Conservation (phyloP, 2,329 filamentous ascomycete species). For the Lachnellula willkommii region DNA sequence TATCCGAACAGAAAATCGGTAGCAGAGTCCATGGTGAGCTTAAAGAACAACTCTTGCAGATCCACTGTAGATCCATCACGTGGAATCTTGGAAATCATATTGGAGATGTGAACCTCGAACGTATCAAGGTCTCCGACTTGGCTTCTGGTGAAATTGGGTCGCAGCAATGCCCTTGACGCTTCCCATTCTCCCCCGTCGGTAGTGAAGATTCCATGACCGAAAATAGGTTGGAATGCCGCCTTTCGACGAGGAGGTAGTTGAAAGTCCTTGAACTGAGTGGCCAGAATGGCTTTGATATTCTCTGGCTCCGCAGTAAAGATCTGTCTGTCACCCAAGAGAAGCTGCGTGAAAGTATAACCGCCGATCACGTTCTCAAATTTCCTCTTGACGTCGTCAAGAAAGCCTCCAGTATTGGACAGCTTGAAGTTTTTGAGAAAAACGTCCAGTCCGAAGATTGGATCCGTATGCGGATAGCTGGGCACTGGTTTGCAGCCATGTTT, state of each 20-base stretch:
- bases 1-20: background rate
- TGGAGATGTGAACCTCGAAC: conserved; percentile 55
- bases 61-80: background rate
- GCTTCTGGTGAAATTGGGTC: conserved; percentile 48
- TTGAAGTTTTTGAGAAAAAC: conserved; percentile 38
- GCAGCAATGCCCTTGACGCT: conserved; percentile 46
- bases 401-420: conserved; percentile 33
- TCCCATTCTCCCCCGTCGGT: conserved; percentile 49
- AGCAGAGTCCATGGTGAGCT: background rate
- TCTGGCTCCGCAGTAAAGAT: conserved; percentile 49
- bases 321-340: conserved; percentile 29
- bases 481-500: conserved; percentile 43
- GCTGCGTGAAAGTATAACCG: conserved; percentile 8
- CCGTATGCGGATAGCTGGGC: conserved; percentile 44
- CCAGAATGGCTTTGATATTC: conserved; percentile 53
- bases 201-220: conserved; percentile 53
- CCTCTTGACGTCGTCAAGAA: conserved; percentile 33
- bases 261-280: conserved; percentile 52
- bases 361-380: conserved; percentile 31
- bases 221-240: conserved; percentile 39
- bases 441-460: conserved; percentile 50
- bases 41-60: background rate
- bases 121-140: conserved; percentile 46
- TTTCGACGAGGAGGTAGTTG: conserved; percentile 42
- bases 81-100: conserved; percentile 45